Percentiles rank a stretch among this genome's conserved stretches.
phyloP scores from a whole-genome alignment of 169 alveolate species.

The Blepharisma undulans region DNA sequence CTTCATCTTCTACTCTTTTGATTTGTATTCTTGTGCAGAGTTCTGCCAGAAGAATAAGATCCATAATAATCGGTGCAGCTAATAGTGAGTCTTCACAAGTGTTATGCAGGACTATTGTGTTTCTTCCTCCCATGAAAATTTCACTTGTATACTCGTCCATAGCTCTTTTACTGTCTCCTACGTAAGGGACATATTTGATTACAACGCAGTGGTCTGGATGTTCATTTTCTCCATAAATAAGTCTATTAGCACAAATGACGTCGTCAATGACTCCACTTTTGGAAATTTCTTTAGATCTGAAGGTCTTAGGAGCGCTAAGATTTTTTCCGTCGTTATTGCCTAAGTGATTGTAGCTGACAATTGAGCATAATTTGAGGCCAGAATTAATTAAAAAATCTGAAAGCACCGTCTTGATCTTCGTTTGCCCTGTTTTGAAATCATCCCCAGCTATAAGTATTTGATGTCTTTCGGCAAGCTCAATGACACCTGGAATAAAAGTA shows the following conservation, averaged over 20 bases:
- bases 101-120: slow-evolving; percentile 86
- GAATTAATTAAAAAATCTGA: slow-evolving; percentile 84
- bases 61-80: slow-evolving; percentile 90
- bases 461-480: slow-evolving; percentile 81
- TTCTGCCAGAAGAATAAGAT: slow-evolving; percentile 86
- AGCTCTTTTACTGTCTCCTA: slow-evolving; percentile 92
- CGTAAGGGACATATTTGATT: slow-evolving; percentile 90
- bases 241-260: slow-evolving; percentile 80
- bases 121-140: slow-evolving; percentile 87
- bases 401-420: slow-evolving; percentile 87
- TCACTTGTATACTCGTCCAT: slow-evolving; percentile 90
- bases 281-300: slow-evolving; percentile 87
- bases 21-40: slow-evolving; percentile 76
- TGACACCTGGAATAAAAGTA: slow-evolving; percentile 87
- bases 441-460: slow-evolving; percentile 83
- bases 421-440: slow-evolving; percentile 92
- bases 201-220: slow-evolving; percentile 87
- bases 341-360: slow-evolving; percentile 90
- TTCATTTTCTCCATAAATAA: slow-evolving; percentile 75
- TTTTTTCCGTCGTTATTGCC: slow-evolving; percentile 93
- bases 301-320: slow-evolving; percentile 81
- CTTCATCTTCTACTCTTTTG: slow-evolving; percentile 58
- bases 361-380: slow-evolving; percentile 87
- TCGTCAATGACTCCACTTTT: slow-evolving; percentile 90
- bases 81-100: slow-evolving; percentile 91